Evolutionary conservation across 768 basidiomycete species (phyloP).

Genomic region (Mycena floridula): DNA sequence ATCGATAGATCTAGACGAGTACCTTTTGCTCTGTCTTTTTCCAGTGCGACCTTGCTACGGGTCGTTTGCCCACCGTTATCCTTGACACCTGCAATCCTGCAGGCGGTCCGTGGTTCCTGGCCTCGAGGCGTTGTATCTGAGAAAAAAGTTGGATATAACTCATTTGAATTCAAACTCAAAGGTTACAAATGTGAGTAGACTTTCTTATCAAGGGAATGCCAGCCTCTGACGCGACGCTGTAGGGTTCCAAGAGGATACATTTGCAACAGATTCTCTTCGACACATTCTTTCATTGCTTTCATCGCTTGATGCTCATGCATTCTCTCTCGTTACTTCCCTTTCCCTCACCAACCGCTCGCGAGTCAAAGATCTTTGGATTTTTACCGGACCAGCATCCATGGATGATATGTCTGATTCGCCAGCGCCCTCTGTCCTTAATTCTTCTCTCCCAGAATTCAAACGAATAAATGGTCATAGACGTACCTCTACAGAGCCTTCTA

Average conservation of each 20-base stretch:
- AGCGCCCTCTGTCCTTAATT: slow-evolving; percentile 19
- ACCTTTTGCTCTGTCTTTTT: slow-evolving; percentile 71
- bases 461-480: slow-evolving; percentile 24
- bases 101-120: slow-evolving; percentile 73
- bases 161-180: slow-evolving; percentile 77
- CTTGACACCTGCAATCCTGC: slow-evolving; percentile 74
- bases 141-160: slow-evolving; percentile 65
- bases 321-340: slow-evolving; percentile 62
- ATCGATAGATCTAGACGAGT: slow-evolving; percentile 32
- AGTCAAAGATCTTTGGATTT: slow-evolving; percentile 75
- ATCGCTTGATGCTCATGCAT: slow-evolving; percentile 63
- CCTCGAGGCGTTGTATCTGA: slow-evolving; percentile 75
- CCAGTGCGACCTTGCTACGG: slow-evolving; percentile 60
- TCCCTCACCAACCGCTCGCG: slow-evolving; percentile 68
- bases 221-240: too few species aligned
- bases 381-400: slow-evolving; percentile 46
- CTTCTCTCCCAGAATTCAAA: slow-evolving; percentile 16
- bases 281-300: slow-evolving; percentile 64
- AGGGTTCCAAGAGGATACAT: slow-evolving; percentile 81
- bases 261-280: slow-evolving; percentile 64
- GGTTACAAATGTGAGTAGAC: slow-evolving; percentile 65
- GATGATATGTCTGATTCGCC: slow-evolving; percentile 29
- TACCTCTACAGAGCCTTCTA: slow-evolving; percentile 28
- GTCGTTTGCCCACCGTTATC: slow-evolving; percentile 74
- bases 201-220: too few species aligned